Conservation (phyloP, 169 alveolate species). For the Plasmodium vivax region DNA sequence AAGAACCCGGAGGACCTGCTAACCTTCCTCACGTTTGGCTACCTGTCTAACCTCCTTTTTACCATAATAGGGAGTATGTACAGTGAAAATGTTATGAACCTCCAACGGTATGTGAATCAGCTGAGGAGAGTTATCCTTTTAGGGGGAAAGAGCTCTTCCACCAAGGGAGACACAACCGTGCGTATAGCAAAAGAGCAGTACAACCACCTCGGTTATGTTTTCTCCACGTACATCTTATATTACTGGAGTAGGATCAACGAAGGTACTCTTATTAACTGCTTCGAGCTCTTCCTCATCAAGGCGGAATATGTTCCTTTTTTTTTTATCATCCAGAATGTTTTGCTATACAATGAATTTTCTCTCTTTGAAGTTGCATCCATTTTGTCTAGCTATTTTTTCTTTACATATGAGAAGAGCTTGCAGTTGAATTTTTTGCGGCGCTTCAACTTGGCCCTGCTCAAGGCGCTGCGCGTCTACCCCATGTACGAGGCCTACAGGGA, state of each 20-base stretch:
- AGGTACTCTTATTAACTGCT: slow-evolving; percentile 82
- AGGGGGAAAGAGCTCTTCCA: not conserved
- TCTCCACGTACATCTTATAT: slow-evolving; percentile 80
- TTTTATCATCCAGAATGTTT: slow-evolving; percentile 80
- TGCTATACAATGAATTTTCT: slow-evolving; percentile 78
- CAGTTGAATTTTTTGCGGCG: slow-evolving; percentile 14
- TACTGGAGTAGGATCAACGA: slow-evolving; percentile 85
- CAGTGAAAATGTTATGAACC: slow-evolving; percentile 50
- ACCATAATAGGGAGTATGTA: slow-evolving; percentile 75
- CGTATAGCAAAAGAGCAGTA: slow-evolving; percentile 31
- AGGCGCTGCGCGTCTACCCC: slow-evolving; percentile 13
- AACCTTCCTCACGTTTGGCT: slow-evolving; percentile 79
- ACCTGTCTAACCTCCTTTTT: slow-evolving; percentile 67
- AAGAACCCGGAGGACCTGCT: slow-evolving; percentile 82
- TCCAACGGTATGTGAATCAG: slow-evolving; percentile 20
- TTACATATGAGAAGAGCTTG: slow-evolving; percentile 36
- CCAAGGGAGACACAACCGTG: not conserved
- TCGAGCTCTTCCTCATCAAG: slow-evolving; percentile 79
- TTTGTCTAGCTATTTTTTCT: slow-evolving; percentile 49
- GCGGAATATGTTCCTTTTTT: slow-evolving; percentile 82
- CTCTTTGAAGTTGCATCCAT: slow-evolving; percentile 75
- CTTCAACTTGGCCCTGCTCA: slow-evolving; percentile 1
- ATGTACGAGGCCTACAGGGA: slow-evolving; percentile 50
- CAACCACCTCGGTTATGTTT: slow-evolving; percentile 79
- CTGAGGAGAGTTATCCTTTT: not conserved